Base-by-base conservation (phyloP, 352 stramenopile species). In the Saprolegnia diclina region DNA sequence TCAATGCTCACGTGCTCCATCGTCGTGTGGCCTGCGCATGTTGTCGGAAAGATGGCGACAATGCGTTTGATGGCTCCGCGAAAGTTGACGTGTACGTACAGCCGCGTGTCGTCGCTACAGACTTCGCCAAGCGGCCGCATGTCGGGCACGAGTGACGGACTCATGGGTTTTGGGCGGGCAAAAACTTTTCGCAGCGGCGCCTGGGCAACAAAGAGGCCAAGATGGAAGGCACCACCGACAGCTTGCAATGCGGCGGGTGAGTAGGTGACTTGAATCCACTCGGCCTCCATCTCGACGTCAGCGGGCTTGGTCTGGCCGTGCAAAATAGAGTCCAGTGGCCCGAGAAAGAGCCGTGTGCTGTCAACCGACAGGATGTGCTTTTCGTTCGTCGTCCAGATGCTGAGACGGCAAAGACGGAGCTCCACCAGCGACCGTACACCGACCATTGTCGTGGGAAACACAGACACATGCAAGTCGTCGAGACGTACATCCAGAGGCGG, bases 251-350 rank as follows among this genome's bases (percentile, higher is more conserved):
- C 75, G 37, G 87, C 75, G 6, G 82, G 75, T 4, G 76, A 75
- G 81, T 83, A 94, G 40, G 85, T 85, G 0, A 88, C 71, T 67
- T 94, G 82, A 6, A 92, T 68, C 82, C 83, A 90, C 65, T 94
- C 82, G 32, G 78, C 77, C 46, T 92, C 84, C 79, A 92, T 80
- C 63, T 94, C 85, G 35, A 92, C 68, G 9, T 87, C 72, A 13
- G 81, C 83, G 9, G 72, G 45, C n/a, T 32, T 42, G 67, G 5
- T 56, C 57, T 7, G 77, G 67, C 46, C 73, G 74, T 21, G 73
- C 71, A 53, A 80, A 80, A 53, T 81, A 74, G 26, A 80, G 55
- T 13, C 67, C 76, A 24, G 82, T 64, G 0, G 85, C 77, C 16
- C 73, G 74, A 72, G 89, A 74, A 93, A 88, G 3, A 91, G 70